Conservation (phyloP, 768 basidiomycete species). For the Lanmaoa pseudosensibilis region DNA sequence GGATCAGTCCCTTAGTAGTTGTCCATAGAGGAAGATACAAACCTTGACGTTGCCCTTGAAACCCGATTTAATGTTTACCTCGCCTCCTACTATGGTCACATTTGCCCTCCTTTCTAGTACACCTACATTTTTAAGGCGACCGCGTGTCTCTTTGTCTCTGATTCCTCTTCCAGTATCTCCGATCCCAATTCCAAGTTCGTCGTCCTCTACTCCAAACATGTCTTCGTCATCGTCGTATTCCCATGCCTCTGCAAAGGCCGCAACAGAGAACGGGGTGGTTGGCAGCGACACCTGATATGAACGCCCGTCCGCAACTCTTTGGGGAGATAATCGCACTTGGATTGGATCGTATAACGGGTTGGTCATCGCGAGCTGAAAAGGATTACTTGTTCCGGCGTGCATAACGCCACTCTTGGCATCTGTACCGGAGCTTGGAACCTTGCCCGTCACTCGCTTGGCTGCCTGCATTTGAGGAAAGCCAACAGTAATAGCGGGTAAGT, state of each 20-base stretch:
- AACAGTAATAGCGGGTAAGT: constrained; percentile 84
- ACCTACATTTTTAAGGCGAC: constrained; percentile 61
- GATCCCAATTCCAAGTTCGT: constrained; percentile 34
- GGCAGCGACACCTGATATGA: constrained; percentile 79
- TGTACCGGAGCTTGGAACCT: constrained; percentile 34
- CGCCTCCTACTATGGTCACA: constrained; percentile 83
- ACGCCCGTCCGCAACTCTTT: constrained; percentile 48
- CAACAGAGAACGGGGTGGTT: constrained; percentile 73
- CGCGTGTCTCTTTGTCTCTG: constrained; percentile 48
- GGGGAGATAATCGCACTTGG: constrained; percentile 82
- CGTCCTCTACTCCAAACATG: constrained; percentile 61
- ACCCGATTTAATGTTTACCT: constrained; percentile 82
- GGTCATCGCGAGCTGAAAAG: constrained; percentile 86
- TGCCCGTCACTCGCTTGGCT: constrained; percentile 38
- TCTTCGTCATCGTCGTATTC: constrained; percentile 94
- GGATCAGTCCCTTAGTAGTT: not conserved
- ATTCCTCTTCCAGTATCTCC: constrained; percentile 37
- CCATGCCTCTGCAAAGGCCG: constrained; percentile 95
- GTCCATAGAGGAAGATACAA: constrained; percentile 22
- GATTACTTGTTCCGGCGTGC: constrained; percentile 75
- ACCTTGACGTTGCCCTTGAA: constrained; percentile 80
- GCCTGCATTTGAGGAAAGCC: constrained; percentile 57
- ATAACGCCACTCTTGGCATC: constrained; percentile 47
- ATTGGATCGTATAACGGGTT: constrained; percentile 98
- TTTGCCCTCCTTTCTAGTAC: constrained; percentile 90